A percentile compares a stretch with the other conserved stretches of the same genome.
phyloP scores from a whole-genome alignment of 225 moss, liverwort and hornwort species.

The Bryoerythrophyllum caledonicum region DNA sequence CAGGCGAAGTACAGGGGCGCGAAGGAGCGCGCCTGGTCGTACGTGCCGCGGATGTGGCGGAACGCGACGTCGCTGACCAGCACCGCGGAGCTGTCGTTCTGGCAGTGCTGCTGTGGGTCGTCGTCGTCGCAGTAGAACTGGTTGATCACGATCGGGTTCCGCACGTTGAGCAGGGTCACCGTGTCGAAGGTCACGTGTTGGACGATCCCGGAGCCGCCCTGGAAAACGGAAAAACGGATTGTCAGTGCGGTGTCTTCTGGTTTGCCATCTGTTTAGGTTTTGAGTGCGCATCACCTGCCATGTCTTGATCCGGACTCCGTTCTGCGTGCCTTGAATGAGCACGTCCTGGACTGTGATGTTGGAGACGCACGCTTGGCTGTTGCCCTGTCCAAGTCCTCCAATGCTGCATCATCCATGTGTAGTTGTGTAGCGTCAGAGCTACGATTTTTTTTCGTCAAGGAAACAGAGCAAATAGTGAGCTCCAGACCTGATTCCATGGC shows the following conservation, averaged over 20 bases:
- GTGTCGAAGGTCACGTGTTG: constrained; percentile 50
- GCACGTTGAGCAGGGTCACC: constrained; percentile 40
- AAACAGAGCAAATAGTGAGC: neutral
- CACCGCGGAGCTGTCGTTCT: constrained; percentile 26
- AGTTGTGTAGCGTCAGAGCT: neutral
- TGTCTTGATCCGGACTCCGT: constrained; percentile 64
- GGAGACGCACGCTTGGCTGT: constrained; percentile 58
- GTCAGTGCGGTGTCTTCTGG: neutral
- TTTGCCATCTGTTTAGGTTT: neutral
- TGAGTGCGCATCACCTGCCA: constrained; percentile 47
- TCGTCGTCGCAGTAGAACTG: constrained; percentile 59
- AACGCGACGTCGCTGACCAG: constrained; percentile 45
- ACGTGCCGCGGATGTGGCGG: constrained; percentile 51
- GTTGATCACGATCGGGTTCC: constrained; percentile 59
- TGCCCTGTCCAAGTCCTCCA: constrained; percentile 58
- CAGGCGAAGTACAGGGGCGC: constrained; percentile 56
- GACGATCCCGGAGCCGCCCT: constrained; percentile 56
- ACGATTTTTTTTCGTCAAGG: neutral
- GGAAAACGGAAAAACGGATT: neutral
- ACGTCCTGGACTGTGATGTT: constrained; percentile 59
- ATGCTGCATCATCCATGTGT: constrained; percentile 48
- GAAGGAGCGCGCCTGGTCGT: constrained; percentile 35
- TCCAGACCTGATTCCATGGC: constrained; percentile 55
- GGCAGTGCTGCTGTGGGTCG: constrained; percentile 34
- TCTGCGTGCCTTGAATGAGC: constrained; percentile 51